Base-by-base conservation (phyloP, 2,329 filamentous ascomycete species). In the Cercospora sojina region DNA sequence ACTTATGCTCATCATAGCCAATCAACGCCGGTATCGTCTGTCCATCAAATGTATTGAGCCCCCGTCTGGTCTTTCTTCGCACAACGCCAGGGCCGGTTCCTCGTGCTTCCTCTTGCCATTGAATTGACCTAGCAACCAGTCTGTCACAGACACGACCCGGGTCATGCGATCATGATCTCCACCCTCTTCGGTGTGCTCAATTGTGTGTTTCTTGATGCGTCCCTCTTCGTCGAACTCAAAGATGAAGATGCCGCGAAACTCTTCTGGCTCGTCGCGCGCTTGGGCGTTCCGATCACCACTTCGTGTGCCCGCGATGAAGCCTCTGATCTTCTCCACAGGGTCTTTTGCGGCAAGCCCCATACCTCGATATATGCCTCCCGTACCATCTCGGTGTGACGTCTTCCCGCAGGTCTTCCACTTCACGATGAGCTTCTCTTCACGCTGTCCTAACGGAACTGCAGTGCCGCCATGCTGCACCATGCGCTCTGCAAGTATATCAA, bases 221-320 rank as follows among this genome's bases (percentile, higher is more conserved):
- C 95, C 95, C 73, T 96, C 86, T 56, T 88, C 84, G 75, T 98
- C 95, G 77, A 99, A 99, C 71, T 96, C 92, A 77, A 99, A 99
- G 66, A 97, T 90, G 79, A 98, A 99, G 10, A 98, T 80, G 0
- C 95, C 95, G 1, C 89, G 91, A 73, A 98, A 98, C 75, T 93
- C 90, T 74, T 91, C 90, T 9, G 74, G 68, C 23, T 74, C 69
- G n/a, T 69, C 62, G 3, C 65, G 58, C 5, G 38, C 25, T 27
- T 29, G 31, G 18, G 65, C 58, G 20, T 64, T 41, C 4, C 43
- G 10, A 7, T 12, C 31, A 5, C 64, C 62, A 67, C 86, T 86
- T 59, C 87, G 85, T 5, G 66, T 71, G 71, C 86, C 84, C 12
- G 83, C 82, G 4, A 89, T 80, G 47, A 87, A 85, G 43, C 82